Evolutionary conservation across 164 flowering plant species (phyloP), one percentile per base, ranked within the genome.

Genomic region (Vitis cinerea): DNA sequence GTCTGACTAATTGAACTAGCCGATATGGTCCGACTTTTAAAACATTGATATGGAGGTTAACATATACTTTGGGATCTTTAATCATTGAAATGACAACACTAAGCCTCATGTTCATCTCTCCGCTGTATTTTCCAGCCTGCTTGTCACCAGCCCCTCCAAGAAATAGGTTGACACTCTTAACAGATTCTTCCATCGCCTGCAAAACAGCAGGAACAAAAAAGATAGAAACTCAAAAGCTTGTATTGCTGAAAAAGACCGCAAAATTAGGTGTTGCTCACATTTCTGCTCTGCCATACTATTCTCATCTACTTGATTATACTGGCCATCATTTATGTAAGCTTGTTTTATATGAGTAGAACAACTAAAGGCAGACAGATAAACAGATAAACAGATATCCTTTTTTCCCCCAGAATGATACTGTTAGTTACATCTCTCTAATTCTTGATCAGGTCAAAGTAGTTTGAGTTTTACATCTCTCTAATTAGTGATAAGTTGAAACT

Each of bases 51-150:
- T 8, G 44, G 50, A 71, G 37, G 63, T 2, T 9, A 50, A 51
- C 50, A 57, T 82, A 57, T 86, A 94, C 98, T 79, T 88, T 92
- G 71, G 99, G 99, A 83, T 92, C 86, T 48, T 97, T 97, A 61
- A 94, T 94, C 66, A 95, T 80, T 23, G 99, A 95, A 78, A 92
- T 92, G 51, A 96, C 96, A 61, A 92, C 98, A 77, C 94, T n/a
- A 15, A 95, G 98, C 88, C 98, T 86, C 82, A 98, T 87, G 84
- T 94, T 94, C 98, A 94, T 94, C 37, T 98, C 99, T 69, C 99
- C 99, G 78, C 99, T 94, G 64, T 91, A 92, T 78, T 90, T 90
- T 50, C 96, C 94, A 60, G 95, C 88, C 72, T 77, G 84, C 75
- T 88, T 94, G 78, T 94, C 97, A 63, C 86, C 97, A 76, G 88